Base-by-base conservation (phyloP, 2,329 filamentous ascomycete species). In the Fusarium kyushuense region DNA sequence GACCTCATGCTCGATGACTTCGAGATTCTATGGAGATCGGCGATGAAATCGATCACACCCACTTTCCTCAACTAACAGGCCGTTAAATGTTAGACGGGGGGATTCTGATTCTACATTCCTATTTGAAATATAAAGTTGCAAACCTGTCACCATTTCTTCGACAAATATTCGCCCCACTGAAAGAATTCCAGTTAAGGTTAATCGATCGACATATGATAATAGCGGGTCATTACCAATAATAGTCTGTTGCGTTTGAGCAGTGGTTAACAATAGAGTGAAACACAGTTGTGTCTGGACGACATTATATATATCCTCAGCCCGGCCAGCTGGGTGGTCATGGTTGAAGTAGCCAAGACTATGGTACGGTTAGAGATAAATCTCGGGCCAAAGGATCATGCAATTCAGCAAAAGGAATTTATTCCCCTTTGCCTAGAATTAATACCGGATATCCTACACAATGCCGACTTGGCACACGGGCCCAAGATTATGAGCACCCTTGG, bases 401-500 rank as follows among this genome's bases (percentile, higher is more conserved):
- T 25, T 25, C 14, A 2, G 21, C 29, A 21, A 33, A 30, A 42
- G 33, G 23, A 33, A 33, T 40, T 48, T 58, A 58, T 60, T 60
- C 30, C 33, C 47, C 23, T 17, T 40, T 51, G 47, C 47, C 47
- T 51, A 51, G 47, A 51, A 29, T 51, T 40, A 54, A 35, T 55
- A 62, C 57, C 58, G 58, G 57, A 62, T 62, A 62, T 55, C 41
- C 19, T 27, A 36, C 27, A 23, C 16, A 41, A 25, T 61, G 58
- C 58, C 58, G 58, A 55, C 58, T 62, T 62, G 58, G 58, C 58
- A 45, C 32, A 36, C 14, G 17, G 42, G 13, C 54, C 45, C 21
- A 36, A 45, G 23, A 21, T 46, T 33, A 45, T 14, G 40, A 62
- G 13, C 10, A 46, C 23, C 21, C 57, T 62, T 62, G 58, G 58